Evolutionary conservation across 1,139 yeast genomes (phyloP), one percentile per base, ranked within the genome.

Genomic region (Hansenula sp.): DNA sequence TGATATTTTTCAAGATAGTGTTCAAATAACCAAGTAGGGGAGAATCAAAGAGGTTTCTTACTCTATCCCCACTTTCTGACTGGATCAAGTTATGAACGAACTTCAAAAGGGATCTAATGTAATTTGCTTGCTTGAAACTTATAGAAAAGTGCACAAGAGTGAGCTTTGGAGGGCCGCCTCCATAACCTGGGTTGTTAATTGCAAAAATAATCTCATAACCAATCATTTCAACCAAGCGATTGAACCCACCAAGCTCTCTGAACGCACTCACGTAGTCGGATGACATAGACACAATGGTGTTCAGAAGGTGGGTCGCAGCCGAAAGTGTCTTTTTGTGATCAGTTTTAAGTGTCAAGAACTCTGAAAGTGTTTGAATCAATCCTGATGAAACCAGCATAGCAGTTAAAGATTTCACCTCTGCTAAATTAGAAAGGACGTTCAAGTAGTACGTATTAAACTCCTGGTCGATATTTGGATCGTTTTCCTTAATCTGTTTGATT

Each of bases 41-140:
- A 0, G 97, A 87, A 59, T 91, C 98, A 57, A 89, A 86, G 43
- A 91, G 66, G 51, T 88, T 89, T 58, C 96, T 78, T 52, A 89
- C 76, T 46, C 95, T 74, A 60, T 90, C 97, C 29, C 96, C 95
- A 16, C 86, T 77, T 45, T 88, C 89, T 32, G 83, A 75, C 47
- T 79, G 81, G 37, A 91, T 73, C 40, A 90, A 68, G 49, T 81
- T 77, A 17, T 81, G 67, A 0, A 84, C 81, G 35, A 90, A 73
- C 48, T 81, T 84, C 58, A 89, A 50, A 31, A 74, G 48, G 40
- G 77, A 73, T 44, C 77, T 67, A 27, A 84, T 68, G 50, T 75
- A 74, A 38, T 77, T 79, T 5, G 86, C 80, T 54, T 87, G 90
- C 50, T 81, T 72, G 55, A 79, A 84, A 3, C 84, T 72, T 33